These are phyloP conservation scores for Rhodosporidiobolus sp. DNA, from an alignment of 768 basidiomycete species.

Conservation along the genomic window DNA sequence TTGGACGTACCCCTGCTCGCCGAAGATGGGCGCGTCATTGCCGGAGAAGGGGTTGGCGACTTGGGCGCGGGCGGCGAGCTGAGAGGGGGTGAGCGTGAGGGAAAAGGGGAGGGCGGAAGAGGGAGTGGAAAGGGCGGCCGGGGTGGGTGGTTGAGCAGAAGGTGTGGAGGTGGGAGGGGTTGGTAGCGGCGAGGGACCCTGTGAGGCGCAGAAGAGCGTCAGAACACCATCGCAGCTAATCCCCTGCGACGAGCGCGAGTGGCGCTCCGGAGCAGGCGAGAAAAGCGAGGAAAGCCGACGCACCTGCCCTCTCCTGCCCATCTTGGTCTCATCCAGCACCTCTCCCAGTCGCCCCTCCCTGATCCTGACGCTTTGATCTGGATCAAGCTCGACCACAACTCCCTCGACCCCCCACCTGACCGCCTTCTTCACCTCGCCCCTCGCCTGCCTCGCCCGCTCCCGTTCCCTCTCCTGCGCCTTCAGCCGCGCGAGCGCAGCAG, in stretches of 20 bases:
- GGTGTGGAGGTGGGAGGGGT: background rate
- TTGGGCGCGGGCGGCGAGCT: constrained; percentile 70
- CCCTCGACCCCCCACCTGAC: constrained; percentile 46
- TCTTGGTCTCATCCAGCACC: constrained; percentile 11
- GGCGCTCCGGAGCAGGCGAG: background rate
- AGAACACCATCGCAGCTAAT: background rate
- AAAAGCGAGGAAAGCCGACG: background rate
- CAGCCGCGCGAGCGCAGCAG: background rate
- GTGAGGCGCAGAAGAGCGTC: background rate
- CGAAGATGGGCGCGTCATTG: constrained; percentile 11
- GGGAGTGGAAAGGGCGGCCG: background rate
- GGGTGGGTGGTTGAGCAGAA: background rate
- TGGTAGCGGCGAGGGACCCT: background rate
- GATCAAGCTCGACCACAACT: background rate
- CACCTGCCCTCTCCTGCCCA: background rate
- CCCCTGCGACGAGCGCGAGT: too few relatives aligned
- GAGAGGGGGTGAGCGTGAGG: constrained; percentile 73
- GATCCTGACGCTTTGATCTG: background rate
- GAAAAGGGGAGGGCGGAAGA: constrained; percentile 70
- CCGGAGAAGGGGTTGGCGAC: constrained; percentile 78
- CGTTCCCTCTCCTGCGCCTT: constrained; percentile 4
- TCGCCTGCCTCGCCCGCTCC: background rate
- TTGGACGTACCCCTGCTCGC: constrained; percentile 16
- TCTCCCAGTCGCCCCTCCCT: background rate
- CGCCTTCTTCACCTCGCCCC: constrained; percentile 18